A percentile compares a stretch with the other conserved stretches of the same genome.
phyloP scores from a whole-genome alignment of 805 yeast species.

The Yamadazyma nakazawae region DNA sequence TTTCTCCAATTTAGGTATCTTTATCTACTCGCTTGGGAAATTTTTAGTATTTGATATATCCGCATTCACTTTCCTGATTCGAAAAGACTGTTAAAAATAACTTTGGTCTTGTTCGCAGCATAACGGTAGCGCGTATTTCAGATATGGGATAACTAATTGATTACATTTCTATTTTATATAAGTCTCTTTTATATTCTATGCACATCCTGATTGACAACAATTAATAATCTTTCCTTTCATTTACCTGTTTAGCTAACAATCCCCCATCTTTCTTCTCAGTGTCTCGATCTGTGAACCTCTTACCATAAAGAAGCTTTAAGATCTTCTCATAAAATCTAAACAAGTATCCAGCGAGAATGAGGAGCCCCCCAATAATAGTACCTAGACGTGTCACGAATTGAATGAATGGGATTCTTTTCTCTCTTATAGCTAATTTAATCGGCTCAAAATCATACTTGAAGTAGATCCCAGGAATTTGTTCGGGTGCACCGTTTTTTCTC shows the following conservation, averaged over 20 bases:
- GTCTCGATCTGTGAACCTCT: constrained; percentile 48
- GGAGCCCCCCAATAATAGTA: constrained; percentile 79
- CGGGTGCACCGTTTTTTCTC: constrained; percentile 17
- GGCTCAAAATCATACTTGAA: constrained; percentile 90
- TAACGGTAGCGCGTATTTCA: background rate
- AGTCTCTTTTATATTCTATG: too few relatives aligned
- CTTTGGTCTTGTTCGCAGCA: background rate
- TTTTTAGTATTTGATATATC: background rate
- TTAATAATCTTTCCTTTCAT: background rate
- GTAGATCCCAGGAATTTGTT: constrained; percentile 69
- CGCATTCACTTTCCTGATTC: constrained; percentile 1
- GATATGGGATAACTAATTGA: background rate
- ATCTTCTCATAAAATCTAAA: constrained; percentile 56
- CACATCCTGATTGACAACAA: too few relatives aligned
- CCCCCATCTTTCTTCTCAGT: constrained; percentile 32
- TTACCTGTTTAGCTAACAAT: background rate
- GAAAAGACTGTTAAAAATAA: background rate
- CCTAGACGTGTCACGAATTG: constrained; percentile 75
- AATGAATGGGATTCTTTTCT: constrained; percentile 69
- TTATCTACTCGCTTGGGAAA: background rate
- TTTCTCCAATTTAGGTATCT: background rate
- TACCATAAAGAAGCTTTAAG: constrained; percentile 55
- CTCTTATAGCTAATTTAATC: constrained; percentile 64
- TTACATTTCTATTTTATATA: too few relatives aligned
- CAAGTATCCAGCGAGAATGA: constrained; percentile 65